Evolutionary conservation across 2,329 filamentous ascomycete species (phyloP).

Genomic region (Penicillium sumatraense): DNA sequence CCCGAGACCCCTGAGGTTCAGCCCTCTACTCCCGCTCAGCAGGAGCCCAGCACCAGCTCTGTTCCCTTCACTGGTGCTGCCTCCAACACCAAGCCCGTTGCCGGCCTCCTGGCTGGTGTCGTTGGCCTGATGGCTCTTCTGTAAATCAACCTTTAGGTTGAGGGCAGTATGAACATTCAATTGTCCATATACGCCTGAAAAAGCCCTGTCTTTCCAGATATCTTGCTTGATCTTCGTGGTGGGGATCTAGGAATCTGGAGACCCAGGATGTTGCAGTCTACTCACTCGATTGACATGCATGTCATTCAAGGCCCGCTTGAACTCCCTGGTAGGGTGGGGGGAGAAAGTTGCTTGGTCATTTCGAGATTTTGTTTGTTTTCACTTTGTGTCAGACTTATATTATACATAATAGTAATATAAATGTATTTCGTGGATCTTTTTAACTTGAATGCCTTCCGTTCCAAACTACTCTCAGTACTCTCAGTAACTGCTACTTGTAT

Average conservation of each 20-base stretch:
- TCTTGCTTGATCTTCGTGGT: slow-evolving; percentile 22
- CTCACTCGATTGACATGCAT: slow-evolving; percentile 9
- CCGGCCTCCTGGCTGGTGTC: slow-evolving; percentile 42
- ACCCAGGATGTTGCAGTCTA: slow-evolving; percentile 4
- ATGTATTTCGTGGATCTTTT: slow-evolving; percentile 11
- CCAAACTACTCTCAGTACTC: too few species aligned
- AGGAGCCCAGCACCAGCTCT: slow-evolving; percentile 11
- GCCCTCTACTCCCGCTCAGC: slow-evolving; percentile 10
- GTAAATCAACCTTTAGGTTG: slow-evolving; percentile 30
- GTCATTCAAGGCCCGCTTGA: slow-evolving; percentile 19
- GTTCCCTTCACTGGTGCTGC: slow-evolving; percentile 41
- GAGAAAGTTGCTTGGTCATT: slow-evolving; percentile 27
- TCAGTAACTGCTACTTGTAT: too few species aligned
- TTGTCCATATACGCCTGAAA: not conserved
- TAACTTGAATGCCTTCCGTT: too few species aligned
- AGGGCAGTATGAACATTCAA: not conserved
- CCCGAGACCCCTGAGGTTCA: slow-evolving; percentile 8
- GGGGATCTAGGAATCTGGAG: slow-evolving; percentile 14
- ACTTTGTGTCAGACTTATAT: slow-evolving; percentile 12
- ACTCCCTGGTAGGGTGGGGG: slow-evolving; percentile 7
- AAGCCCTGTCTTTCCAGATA: slow-evolving; percentile 3
- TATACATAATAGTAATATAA: slow-evolving; percentile 30
- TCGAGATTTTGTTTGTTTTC: slow-evolving; percentile 24
- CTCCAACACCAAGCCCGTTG: slow-evolving; percentile 39
- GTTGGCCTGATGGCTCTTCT: slow-evolving; percentile 45